phyloP scores from a whole-genome alignment of 2,329 filamentous ascomycete species.

The Alternaria arbusti region DNA sequence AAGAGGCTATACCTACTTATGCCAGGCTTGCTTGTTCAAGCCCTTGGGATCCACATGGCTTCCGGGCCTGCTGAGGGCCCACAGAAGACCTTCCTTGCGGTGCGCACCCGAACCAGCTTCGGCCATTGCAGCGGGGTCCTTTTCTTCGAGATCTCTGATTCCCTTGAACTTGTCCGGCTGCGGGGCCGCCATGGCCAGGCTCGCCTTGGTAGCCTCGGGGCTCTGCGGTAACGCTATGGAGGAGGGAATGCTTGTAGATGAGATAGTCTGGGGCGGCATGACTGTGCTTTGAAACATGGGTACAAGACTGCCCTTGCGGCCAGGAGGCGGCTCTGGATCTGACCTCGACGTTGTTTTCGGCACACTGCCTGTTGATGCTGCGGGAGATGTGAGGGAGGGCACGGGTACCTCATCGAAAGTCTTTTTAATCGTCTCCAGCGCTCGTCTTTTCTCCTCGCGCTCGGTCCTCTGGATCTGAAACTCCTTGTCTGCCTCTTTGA shows the following conservation, averaged over 20 bases:
- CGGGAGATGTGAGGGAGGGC: constrained; percentile 27
- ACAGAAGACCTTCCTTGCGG: constrained; percentile 91
- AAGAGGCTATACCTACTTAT: constrained; percentile 74
- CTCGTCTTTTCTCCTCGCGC: constrained; percentile 89
- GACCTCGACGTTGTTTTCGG: constrained; percentile 29
- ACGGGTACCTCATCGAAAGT: constrained; percentile 42
- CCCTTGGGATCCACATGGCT: constrained; percentile 95
- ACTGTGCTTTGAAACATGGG: constrained; percentile 45
- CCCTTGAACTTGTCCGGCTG: constrained; percentile 77
- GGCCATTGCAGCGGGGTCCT: constrained; percentile 55
- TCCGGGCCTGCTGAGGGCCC: constrained; percentile 90
- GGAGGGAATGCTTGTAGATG: constrained; percentile 32
- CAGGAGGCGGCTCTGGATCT: constrained; percentile 32
- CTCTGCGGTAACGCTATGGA: constrained; percentile 36
- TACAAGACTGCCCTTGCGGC: constrained; percentile 41
- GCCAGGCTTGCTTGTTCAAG: constrained; percentile 97
- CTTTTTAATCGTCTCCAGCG: constrained; percentile 84
- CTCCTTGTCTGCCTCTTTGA: constrained; percentile 93
- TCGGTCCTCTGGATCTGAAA: constrained; percentile 96
- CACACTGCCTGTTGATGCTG: constrained; percentile 31
- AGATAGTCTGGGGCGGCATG: constrained; percentile 34
- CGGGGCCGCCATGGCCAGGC: constrained; percentile 35
- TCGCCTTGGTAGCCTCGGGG: constrained; percentile 35
- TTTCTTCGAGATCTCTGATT: constrained; percentile 89
- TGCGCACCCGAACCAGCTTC: constrained; percentile 68